Evolutionary conservation across 179 eudicot genomes (phyloP), one percentile per base, ranked within the genome.

Genomic region (Heliamphora pulchella): DNA sequence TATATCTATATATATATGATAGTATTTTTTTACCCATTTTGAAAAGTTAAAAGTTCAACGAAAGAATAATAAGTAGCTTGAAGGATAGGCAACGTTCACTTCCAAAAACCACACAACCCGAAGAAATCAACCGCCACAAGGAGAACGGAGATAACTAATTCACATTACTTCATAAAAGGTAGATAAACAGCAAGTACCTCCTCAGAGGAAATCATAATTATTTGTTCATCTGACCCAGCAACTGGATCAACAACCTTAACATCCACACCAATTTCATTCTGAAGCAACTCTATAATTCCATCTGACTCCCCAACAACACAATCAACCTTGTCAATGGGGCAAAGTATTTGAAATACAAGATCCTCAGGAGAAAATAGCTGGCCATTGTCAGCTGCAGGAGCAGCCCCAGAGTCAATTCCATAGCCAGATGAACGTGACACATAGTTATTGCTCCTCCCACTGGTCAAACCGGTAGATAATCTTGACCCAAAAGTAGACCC

Each of bases 261-360:
- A 83, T 94, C 93, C 48, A 96, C 99, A 73, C 99, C 99, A 77
- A 94, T 89, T 82, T 92, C 99, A 83, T 90, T 87, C 79, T 90
- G 96, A 69, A 96, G 98, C 83, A 96, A 83, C 65, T 91, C 98
- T 81, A 91, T 83, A 67, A 96, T 90, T 57, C 99, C 99, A 92
- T 88, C 88, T 39, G 91, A 80, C 78, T 89, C 96, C 72, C 97
- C 97, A 80, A 92, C 81, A 80, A 96, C 90, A 77, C 85, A 83
- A 71, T 92, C 94, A 81, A 96, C 87, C 87, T 82, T 93, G 43
- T 89, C 91, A 80, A 72, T 86, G 11, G 99, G 98, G 83, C 98
- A 96, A 74, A 96, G 98, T 80, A 96, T 91, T 50, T 91, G 92
- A 69, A 96, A 96, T 54, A 96, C 94, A 81, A 96, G 87, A 58